Conservation (phyloP, 164 flowering plant species). For the Tinospora cordifolia region DNA sequence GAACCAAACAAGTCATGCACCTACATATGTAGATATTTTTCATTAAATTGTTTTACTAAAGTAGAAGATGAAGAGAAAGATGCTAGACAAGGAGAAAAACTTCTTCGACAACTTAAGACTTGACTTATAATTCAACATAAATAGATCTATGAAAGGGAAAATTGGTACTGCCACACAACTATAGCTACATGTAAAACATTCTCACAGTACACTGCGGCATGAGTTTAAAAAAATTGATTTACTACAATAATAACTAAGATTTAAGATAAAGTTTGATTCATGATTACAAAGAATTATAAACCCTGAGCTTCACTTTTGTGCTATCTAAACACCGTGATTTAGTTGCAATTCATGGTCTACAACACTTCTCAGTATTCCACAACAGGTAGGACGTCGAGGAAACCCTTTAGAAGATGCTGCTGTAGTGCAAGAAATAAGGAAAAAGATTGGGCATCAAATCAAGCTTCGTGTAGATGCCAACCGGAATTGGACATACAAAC, state of each 20-base stretch:
- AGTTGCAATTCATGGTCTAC: background rate
- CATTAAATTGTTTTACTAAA: too few relatives aligned
- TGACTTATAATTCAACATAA: background rate
- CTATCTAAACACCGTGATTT: background rate
- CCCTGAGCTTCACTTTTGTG: background rate
- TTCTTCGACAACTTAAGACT: too few relatives aligned
- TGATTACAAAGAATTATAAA: background rate
- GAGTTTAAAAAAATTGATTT: too few relatives aligned
- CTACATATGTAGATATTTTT: too few relatives aligned
- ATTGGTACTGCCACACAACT: too few relatives aligned
- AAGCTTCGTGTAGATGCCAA: conserved; percentile 90
- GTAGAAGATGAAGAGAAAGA: too few relatives aligned
- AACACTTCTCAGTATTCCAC: background rate
- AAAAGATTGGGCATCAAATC: conserved; percentile 44
- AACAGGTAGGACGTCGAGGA: conserved; percentile 70
- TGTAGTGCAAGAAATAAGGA: conserved; percentile 62
- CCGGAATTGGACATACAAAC: conserved; percentile 66
- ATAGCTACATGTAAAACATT: too few relatives aligned
- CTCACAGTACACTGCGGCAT: too few relatives aligned
- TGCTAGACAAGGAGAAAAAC: too few relatives aligned
- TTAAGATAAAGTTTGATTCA: background rate
- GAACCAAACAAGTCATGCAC: too few relatives aligned
- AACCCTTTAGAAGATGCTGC: conserved; percentile 70
- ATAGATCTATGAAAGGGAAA: background rate
- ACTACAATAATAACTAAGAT: background rate